Base-by-base conservation (phyloP, 1,284 basidiomycete species). In the Grifola frondosa region DNA sequence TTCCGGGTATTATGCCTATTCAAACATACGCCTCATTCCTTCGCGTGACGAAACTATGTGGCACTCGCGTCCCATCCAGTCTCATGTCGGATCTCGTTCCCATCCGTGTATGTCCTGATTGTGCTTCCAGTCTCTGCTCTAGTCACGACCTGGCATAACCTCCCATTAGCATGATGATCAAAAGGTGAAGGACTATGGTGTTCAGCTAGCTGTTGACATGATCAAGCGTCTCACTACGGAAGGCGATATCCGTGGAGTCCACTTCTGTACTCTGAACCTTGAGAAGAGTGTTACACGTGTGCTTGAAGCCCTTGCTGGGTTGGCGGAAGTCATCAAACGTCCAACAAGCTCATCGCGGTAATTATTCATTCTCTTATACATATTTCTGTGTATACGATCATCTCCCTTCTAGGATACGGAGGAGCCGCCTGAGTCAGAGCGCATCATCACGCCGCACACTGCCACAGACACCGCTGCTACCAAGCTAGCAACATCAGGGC, bases 1-100 rank as follows among this genome's bases (percentile, higher is more conserved):
- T 99, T 42, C 94, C 97, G 3, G 93, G 95, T 5, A 83, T 99
- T 49, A 98, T 99, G 95, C 97, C 97, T 0, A 91, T 99, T 46
- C 97, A 99, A 62, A 97, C 91, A 30, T 97, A 94, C 61, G 80
- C 87, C 16, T 95, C 94, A 1, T 99, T 99, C 69, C 75, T 88
- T 37, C 85, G 97, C 40, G 74, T 98, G 52, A 90, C 88, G 29
- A 96, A 95, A 60, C 74, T 99, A 19, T 93, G 90, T 55, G 90
- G 90, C 28, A 84, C 86, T 2, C 77, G 77, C 20, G 84, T 97
- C 3, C 97, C 97, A 0, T 67, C 77, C 4, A 61, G 69, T 21
- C 72, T 97, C 31, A 75, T 86, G 64, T 66, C 77, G 3, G 81
- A 81, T 46, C 70, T 99, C 1, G 82, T 90, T 30, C 78, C 79